Evolutionary conservation across 176 grass and related monocot genomes (phyloP), one percentile per base, ranked within the genome.

Genomic region (sorghum (Sorghum bicolor)): DNA sequence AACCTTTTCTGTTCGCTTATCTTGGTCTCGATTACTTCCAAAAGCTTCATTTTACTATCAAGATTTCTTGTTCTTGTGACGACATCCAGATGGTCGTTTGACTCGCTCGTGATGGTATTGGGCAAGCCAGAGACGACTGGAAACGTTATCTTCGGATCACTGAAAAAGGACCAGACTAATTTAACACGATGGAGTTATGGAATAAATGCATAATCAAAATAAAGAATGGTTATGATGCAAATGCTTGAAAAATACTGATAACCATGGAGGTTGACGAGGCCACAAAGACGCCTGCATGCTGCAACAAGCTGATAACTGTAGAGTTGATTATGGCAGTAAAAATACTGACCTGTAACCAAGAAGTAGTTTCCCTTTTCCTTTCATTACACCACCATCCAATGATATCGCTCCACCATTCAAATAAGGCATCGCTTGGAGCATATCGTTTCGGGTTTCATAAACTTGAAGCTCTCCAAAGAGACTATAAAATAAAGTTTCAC

Each of bases 401-500:
- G 84, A 86, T 80, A 86, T 17, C 22, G 84, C 84, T 34, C 76
- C 84, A 86, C 19, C 60, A 3, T 63, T 80, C 31, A 80, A 37
- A 80, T 86, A 36, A 64, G 10, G 15, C 40, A 64, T 64, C n/a
- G 84, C 84, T 80, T 50, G 67, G 67, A 26, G 9, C 84, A 86
- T 86, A 15, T 86, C 67, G 0, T 64, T 28, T 39, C 75, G 66
- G 15, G 67, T 86, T 63, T 86, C 67, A 28, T 86, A 86, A 45
- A 86, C 84, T 72, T 86, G 84, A 72, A 86, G 75, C 67, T 79
- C 67, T 48, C 84, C 84, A 48, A 85, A 72, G 8, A 86, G 75
- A 77, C 75, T 79, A 79, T 79, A 86, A 28, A 86, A 86, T 48
- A 86, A 79, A 41, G 84, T 86, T 79, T 86, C 76, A 80, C 84